A percentile compares a stretch with the other conserved stretches of the same genome.
Conservation (phyloP, 805 yeast species). For the Saturnispora gosingensis region DNA sequence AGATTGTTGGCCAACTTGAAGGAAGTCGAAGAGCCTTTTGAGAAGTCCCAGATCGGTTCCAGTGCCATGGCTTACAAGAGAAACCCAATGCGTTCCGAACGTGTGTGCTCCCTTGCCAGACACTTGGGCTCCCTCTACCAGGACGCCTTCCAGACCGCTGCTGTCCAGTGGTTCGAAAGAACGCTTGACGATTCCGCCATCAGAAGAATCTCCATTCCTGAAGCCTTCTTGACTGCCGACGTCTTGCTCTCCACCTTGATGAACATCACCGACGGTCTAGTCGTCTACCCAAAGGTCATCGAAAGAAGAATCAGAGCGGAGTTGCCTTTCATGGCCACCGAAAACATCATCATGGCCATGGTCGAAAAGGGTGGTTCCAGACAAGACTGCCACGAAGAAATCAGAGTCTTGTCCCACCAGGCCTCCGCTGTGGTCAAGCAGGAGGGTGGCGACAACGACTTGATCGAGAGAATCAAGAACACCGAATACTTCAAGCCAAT, state of each 20-base stretch:
- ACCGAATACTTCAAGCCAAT: constrained; percentile 83
- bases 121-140: constrained; percentile 85
- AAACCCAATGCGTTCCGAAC: constrained; percentile 98
- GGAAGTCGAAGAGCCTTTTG: constrained; percentile 97
- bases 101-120: constrained; percentile 97
- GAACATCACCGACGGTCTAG: constrained; percentile 91
- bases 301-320: constrained; percentile 92
- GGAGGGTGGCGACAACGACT: constrained; percentile 97
- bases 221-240: constrained; percentile 94
- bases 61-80: constrained; percentile 99
- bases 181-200: constrained; percentile 97
- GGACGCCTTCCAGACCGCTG: constrained; percentile 93
- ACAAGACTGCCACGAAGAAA: constrained; percentile 97
- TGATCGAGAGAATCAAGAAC: constrained; percentile 75
- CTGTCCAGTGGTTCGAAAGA: constrained; percentile 99
- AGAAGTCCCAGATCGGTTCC: constrained; percentile 96
- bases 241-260: constrained; percentile 80
- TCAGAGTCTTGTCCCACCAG: constrained; percentile 93
- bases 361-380: constrained; percentile 96
- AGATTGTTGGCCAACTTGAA: constrained; percentile 93
- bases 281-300: constrained; percentile 97
- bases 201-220: constrained; percentile 92
- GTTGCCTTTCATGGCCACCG: constrained; percentile 99
- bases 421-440: constrained; percentile 96
- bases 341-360: constrained; percentile 99